Evolutionary conservation across 2,329 filamentous ascomycete species (phyloP).

Genomic region (Calycina herbarum): DNA sequence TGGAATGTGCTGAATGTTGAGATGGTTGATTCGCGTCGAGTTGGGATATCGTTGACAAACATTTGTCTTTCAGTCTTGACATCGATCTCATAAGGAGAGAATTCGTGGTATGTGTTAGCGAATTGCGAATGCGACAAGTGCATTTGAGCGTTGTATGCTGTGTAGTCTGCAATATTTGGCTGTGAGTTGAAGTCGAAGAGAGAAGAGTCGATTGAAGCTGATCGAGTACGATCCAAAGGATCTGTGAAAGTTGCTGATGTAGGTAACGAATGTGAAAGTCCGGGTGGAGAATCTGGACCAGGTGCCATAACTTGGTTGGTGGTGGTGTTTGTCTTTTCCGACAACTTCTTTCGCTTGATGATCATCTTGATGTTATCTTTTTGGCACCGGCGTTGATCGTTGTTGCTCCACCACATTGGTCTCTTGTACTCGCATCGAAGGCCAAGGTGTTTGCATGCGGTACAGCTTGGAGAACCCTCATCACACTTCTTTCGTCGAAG

Average conservation of each 20-base stretch:
- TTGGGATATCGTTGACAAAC: slow-evolving; percentile 87
- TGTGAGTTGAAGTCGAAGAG: slow-evolving; percentile 71
- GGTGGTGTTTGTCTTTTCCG: slow-evolving; percentile 69
- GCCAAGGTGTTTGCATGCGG: slow-evolving; percentile 68
- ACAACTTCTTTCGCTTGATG: slow-evolving; percentile 95
- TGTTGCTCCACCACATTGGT: slow-evolving; percentile 96
- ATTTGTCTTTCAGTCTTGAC: slow-evolving; percentile 95
- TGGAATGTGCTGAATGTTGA: slow-evolving; percentile 93
- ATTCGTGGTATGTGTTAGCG: slow-evolving; percentile 51
- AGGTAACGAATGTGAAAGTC: slow-evolving; percentile 77
- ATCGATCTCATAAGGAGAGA: slow-evolving; percentile 86
- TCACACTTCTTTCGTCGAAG: slow-evolving; percentile 69
- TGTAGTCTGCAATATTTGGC: slow-evolving; percentile 55
- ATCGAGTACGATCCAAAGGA: slow-evolving; percentile 69
- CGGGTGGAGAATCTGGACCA: slow-evolving; percentile 66
- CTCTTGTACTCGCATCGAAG: slow-evolving; percentile 94
- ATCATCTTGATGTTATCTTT: slow-evolving; percentile 97
- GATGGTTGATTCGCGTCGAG: slow-evolving; percentile 80
- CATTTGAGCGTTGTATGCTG: slow-evolving; percentile 62
- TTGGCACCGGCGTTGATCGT: slow-evolving; percentile 78
- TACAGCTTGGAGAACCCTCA: slow-evolving; percentile 62
- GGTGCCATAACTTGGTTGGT: slow-evolving; percentile 49
- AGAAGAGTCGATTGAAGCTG: slow-evolving; percentile 76
- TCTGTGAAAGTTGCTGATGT: slow-evolving; percentile 81
- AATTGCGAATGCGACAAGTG: slow-evolving; percentile 52